Evolutionary conservation across 306 rosid species (phyloP), one percentile per base, ranked within the genome.

Genomic region (Sicyos edulis): DNA sequence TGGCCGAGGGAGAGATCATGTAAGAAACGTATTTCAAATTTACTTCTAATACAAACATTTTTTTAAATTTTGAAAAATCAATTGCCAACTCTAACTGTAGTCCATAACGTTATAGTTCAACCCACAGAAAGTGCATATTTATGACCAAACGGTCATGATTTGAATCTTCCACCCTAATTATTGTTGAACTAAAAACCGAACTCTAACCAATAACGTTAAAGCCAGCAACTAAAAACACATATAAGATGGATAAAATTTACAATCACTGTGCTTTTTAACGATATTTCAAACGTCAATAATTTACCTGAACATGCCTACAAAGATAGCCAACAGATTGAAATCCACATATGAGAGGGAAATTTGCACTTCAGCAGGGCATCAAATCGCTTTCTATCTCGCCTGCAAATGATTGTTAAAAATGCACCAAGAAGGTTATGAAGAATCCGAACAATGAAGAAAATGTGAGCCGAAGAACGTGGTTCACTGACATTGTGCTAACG

Each of bases 361-460:
- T 54, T 34, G 4, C 26, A 29, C 11, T 45, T 52, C 72, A 81
- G 53, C 79, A 77, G 14, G 77, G 64, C 34, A 61, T 53, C 22
- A 85, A 58, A 60, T 85, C 78, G 10, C 82, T 83, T 54, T 76
- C 58, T 72, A 85, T 57, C 80, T 89, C 89, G 77, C 89, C 96
- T 86, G 85, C 67, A 83, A 79, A 62, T 52, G 54, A 54, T 51
- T 55, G 66, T 70, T 32, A 70, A 72, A 71, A 55, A 13, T 19
- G 56, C 24, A 69, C 11, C 11, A 69, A 68, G 2, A 32, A 32
- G 37, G 37, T 32, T 32, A 26, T 26, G 29, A 26, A 26, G 1
- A 26, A 26, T 26, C 29, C 2, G 29, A 26, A 26, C 29, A 26
- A 26, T 32, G 37, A 32, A 32, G 37, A 32, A 32, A 32, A 32